Evolutionary conservation across 257 asterid genomes (phyloP), one percentile per base, ranked within the genome.

Genomic region (Ehretia macrophylla): DNA sequence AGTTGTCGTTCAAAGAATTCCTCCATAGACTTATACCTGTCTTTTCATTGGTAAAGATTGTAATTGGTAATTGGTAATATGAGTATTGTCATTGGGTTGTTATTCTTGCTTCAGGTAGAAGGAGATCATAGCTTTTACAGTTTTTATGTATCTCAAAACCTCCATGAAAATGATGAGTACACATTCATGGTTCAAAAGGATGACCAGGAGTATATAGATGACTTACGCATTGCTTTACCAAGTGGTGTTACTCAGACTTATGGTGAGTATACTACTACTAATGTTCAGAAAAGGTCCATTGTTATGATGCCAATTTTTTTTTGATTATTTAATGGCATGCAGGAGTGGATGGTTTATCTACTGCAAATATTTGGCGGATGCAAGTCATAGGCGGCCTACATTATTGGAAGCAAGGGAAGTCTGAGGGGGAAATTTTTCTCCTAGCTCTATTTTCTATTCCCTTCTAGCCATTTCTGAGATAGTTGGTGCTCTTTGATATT

Each of bases 351-450:
- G 99, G 97, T 56, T 76, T 93, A 71, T 83, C 85, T 56, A 93
- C 99, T 60, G 99, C 97, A 66, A 93, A 93, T 93, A 93, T 75
- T 79, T 93, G 71, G 97, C 99, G 10, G 97, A 93, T 83, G 99
- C 96, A 45, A 97, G 99, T 32, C 99, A 93, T 73, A 86, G 81
- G n/a, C n/a, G n/a, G 67, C 97, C 99, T 16, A 83, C 86, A 70
- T 66, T 89, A 52, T 72, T 93, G 80, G 97, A 93, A 78, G 95
- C 90, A 56, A 85, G 97, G 73, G 97, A 93, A 74, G 99, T 86
- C 51, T 79, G 89, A 3, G 99, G 97, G 45, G 99, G 99, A 71
- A 93, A 93, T 94, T 97, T 89, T 14, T 50, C 27, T 66, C 35
- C 42, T 61, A 27, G 32, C 56, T 56, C 35, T 45, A 8, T 37